Evolutionary conservation across 371 early-diverging fungal genomes (phyloP).

Genomic region (Rhizopus sp.): DNA sequence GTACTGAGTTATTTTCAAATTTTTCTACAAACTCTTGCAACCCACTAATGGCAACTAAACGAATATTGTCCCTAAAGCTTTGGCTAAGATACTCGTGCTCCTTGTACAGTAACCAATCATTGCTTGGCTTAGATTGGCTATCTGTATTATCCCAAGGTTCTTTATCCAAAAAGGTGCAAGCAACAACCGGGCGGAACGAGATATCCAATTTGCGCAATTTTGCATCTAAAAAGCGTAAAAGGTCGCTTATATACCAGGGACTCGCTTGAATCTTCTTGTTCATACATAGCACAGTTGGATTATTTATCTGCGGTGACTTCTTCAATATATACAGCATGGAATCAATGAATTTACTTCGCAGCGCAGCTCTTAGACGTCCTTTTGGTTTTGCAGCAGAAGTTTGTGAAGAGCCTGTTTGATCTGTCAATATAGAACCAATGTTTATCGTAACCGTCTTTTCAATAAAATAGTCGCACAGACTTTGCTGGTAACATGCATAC

Average conservation of each 20-base stretch:
- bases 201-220: slow-evolving; percentile 40
- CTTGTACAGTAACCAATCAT: slow-evolving; percentile 41
- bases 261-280: slow-evolving; percentile 25
- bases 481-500: slow-evolving; percentile 61
- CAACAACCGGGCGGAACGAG: slow-evolving; percentile 38
- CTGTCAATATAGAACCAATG: slow-evolving; percentile 25
- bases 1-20: slow-evolving; percentile 29
- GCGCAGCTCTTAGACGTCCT: slow-evolving; percentile 28
- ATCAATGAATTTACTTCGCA: slow-evolving; percentile 60
- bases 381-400: slow-evolving; percentile 18
- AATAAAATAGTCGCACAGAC: slow-evolving; percentile 72
- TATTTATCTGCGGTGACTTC: slow-evolving; percentile 54
- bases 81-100: slow-evolving; percentile 29
- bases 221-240: slow-evolving; percentile 36
- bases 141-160: slow-evolving; percentile 14
- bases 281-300: slow-evolving; percentile 63
- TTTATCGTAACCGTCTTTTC: slow-evolving; percentile 64
- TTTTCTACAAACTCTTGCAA: slow-evolving; percentile 57
- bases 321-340: slow-evolving; percentile 52
- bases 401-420: slow-evolving; percentile 20
- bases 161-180: slow-evolving; percentile 29
- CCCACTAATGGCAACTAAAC: slow-evolving; percentile 59
- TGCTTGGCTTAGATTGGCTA: background rate
- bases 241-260: slow-evolving; percentile 53
- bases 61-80: slow-evolving; percentile 40